Evolutionary conservation across 177 flowering plant species (phyloP).

Genomic region (Tripterygium wilfordii): DNA sequence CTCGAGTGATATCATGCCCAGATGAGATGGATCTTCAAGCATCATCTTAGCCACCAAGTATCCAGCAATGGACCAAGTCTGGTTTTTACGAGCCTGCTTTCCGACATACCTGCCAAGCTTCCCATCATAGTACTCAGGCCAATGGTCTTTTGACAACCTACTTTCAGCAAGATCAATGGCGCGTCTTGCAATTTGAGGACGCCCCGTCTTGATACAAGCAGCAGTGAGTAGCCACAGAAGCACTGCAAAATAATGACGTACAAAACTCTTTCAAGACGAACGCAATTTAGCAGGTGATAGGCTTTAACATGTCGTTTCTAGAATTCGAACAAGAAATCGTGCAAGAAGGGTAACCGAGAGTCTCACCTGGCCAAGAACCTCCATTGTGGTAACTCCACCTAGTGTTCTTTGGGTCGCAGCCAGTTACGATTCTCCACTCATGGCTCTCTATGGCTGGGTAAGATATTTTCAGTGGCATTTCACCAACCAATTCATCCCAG

Average conservation of each 20-base stretch:
- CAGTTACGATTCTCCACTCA: slow-evolving; percentile 65
- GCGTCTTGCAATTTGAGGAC: slow-evolving; percentile 49
- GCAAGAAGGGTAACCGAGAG: too few relatives aligned
- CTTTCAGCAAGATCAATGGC: slow-evolving; percentile 55
- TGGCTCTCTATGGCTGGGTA: slow-evolving; percentile 66
- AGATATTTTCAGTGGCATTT: slow-evolving; percentile 64
- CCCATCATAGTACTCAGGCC: slow-evolving; percentile 76
- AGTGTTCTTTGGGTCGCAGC: slow-evolving; percentile 74
- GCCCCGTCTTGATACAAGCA: too few relatives aligned
- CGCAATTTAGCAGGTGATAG: too few relatives aligned
- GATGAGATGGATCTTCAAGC: slow-evolving; percentile 64
- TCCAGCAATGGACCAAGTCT: slow-evolving; percentile 71
- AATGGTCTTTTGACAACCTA: slow-evolving; percentile 41
- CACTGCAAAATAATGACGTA: too few relatives aligned
- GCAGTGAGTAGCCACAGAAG: slow-evolving; percentile 67
- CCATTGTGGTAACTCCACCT: slow-evolving; percentile 81
- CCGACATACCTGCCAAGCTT: slow-evolving; percentile 57
- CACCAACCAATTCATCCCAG: slow-evolving; percentile 68
- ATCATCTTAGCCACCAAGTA: slow-evolving; percentile 69
- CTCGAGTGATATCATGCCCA: slow-evolving; percentile 49
- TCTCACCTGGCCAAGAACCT: slow-evolving; percentile 73
- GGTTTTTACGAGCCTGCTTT: slow-evolving; percentile 56
- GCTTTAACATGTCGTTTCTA: too few relatives aligned
- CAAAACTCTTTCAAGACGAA: too few relatives aligned
- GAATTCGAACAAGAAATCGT: too few relatives aligned